These are phyloP conservation scores for Auriscalpium vulgare DNA, from an alignment of 768 basidiomycete genomes.

Conservation along the genomic window DNA sequence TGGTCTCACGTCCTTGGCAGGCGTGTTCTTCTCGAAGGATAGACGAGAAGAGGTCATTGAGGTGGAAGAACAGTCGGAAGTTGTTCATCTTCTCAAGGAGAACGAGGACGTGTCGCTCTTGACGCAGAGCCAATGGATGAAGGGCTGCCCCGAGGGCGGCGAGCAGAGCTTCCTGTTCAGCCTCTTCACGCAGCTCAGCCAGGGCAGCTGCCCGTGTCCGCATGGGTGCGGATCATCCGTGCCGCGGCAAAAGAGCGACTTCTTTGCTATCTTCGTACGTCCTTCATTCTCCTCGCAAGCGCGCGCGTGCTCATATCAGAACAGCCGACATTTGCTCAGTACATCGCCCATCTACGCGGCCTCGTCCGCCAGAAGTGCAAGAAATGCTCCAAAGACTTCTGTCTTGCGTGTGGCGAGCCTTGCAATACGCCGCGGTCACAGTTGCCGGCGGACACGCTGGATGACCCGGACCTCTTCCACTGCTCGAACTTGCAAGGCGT, in stretches of 20 bases:
- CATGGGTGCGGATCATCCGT: conserved; percentile 62
- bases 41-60: conserved; percentile 88
- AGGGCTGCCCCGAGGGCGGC: conserved; percentile 88
- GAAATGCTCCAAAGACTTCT: conserved; percentile 25
- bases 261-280: conserved; percentile 78
- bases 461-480: conserved; percentile 68
- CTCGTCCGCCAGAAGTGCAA: conserved; percentile 53
- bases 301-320: conserved; percentile 1
- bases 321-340: conserved; percentile 66
- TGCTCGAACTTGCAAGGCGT: conserved; percentile 87
- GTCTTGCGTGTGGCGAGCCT: conserved; percentile 43
- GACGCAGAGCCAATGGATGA: conserved; percentile 94
- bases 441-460: conserved; percentile 24
- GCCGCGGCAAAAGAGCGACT: conserved; percentile 61
- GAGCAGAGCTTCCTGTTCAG: conserved; percentile 87
- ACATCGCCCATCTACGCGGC: conserved; percentile 53
- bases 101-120: conserved; percentile 54
- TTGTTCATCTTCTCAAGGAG: conserved; percentile 31
- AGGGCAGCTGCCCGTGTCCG: conserved; percentile 61
- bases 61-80: conserved; percentile 72
- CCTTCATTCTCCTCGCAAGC: conserved; percentile 13
- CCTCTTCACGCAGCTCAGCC: conserved; percentile 67
- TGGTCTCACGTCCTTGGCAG: conserved; percentile 28
- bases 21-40: conserved; percentile 93
- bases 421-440: conserved; percentile 18